A percentile compares a stretch with the other conserved stretches of the same genome.
Evolutionary conservation across 2,329 filamentous ascomycete species (phyloP).

Genomic region (Leptoxyphium fumago): DNA sequence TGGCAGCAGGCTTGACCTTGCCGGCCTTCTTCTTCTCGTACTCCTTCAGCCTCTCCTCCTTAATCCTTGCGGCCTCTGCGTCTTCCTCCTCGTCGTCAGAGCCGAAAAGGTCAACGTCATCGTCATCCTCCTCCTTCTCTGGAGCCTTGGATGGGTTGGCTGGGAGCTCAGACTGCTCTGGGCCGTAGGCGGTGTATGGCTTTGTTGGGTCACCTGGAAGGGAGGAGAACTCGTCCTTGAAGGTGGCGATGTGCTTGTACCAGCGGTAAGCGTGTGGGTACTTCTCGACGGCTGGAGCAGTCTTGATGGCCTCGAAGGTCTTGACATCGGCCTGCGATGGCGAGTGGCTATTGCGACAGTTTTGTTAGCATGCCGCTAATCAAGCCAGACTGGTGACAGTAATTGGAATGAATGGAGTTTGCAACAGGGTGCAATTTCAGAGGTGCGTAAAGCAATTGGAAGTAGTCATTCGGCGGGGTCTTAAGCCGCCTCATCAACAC

Average conservation of each 20-base stretch:
- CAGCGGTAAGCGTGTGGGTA: slow-evolving; percentile 90
- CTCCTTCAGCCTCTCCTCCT: slow-evolving; percentile 79
- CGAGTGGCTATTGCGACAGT: slow-evolving; percentile 32
- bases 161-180: slow-evolving; percentile 61
- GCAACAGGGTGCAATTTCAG: slow-evolving; percentile 36
- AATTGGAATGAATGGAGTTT: not conserved
- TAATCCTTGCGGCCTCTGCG: slow-evolving; percentile 66
- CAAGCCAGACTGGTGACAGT: not conserved
- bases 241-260: slow-evolving; percentile 97
- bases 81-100: slow-evolving; percentile 91
- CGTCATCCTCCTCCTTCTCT: slow-evolving; percentile 51
- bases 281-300: slow-evolving; percentile 64
- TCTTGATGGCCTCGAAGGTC: slow-evolving; percentile 77
- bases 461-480: slow-evolving; percentile 72
- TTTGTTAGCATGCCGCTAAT: slow-evolving; percentile 3
- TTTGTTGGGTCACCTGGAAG: slow-evolving; percentile 85
- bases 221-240: slow-evolving; percentile 80
- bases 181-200: slow-evolving; percentile 80
- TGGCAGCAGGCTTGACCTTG: slow-evolving; percentile 83
- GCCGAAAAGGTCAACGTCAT: slow-evolving; percentile 87
- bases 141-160: slow-evolving; percentile 78
- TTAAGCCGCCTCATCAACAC: slow-evolving; percentile 93
- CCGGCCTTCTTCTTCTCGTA: slow-evolving; percentile 95
- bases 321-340: slow-evolving; percentile 93
- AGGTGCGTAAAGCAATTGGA: slow-evolving; percentile 61